Evolutionary conservation across 768 basidiomycete species (phyloP).

Genomic region (Strobilomyces confusus): DNA sequence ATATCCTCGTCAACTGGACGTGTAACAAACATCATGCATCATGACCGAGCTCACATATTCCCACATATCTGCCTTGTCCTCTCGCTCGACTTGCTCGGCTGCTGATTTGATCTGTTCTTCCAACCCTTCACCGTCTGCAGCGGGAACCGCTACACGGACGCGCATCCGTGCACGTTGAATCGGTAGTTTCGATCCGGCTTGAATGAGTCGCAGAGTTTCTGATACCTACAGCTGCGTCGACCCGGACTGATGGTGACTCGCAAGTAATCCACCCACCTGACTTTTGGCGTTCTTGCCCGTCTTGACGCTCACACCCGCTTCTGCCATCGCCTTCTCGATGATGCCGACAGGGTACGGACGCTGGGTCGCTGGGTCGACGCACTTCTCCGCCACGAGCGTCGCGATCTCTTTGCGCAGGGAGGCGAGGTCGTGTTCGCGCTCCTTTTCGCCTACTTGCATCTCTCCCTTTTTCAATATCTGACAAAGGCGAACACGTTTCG

Average conservation of each 20-base stretch:
- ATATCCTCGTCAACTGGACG: constrained; percentile 8
- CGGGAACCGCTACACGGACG: constrained; percentile 74
- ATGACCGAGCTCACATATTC: constrained; percentile 61
- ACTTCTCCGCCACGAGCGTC: constrained; percentile 91
- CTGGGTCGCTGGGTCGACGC: constrained; percentile 88
- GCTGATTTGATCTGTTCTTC: constrained; percentile 67
- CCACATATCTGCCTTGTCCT: constrained; percentile 78
- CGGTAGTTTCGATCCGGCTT: constrained; percentile 79
- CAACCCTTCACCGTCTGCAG: constrained; percentile 59
- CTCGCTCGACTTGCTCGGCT: constrained; percentile 81
- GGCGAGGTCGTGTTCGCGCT: constrained; percentile 85
- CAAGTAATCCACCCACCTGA: constrained; percentile 51
- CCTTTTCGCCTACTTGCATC: constrained; percentile 95
- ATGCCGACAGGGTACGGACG: constrained; percentile 90
- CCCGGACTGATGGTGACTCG: neutral
- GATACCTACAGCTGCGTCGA: constrained; percentile 55
- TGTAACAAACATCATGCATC: neutral
- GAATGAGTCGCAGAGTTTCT: constrained; percentile 81
- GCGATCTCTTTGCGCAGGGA: constrained; percentile 87
- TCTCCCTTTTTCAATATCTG: constrained; percentile 96
- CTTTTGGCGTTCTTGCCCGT: constrained; percentile 89
- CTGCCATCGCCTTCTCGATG: constrained; percentile 97
- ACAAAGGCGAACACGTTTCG: neutral
- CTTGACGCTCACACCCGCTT: constrained; percentile 90
- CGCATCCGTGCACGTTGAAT: constrained; percentile 95